phyloP scores from a whole-genome alignment of 1,284 basidiomycete species.

The Sphaerobolus stellatus region DNA sequence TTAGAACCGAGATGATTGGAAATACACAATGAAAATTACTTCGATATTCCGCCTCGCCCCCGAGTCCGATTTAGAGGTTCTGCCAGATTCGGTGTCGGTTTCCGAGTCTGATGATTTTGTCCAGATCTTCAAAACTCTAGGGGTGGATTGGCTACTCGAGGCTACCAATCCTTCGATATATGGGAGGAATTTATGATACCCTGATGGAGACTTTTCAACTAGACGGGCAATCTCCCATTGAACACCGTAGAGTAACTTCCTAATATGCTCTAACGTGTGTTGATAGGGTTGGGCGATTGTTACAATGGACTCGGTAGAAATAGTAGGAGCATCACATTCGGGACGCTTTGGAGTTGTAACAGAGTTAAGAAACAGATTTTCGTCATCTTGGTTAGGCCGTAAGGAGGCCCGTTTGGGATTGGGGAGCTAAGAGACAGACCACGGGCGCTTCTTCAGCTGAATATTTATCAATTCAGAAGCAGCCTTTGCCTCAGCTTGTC shows the following conservation, averaged over 20 bases:
- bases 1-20: not conserved
- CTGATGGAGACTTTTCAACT: slow-evolving; percentile 40
- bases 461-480: too few species aligned
- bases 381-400: not conserved
- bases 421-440: too few species aligned
- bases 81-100: not conserved
- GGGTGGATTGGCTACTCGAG: slow-evolving; percentile 40
- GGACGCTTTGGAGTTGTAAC: not conserved
- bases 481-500: too few species aligned
- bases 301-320: not conserved
- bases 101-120: not conserved
- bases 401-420: too few species aligned
- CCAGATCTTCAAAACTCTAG: slow-evolving; percentile 33
- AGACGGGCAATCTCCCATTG: slow-evolving; percentile 60
- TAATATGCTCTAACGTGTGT: slow-evolving; percentile 17
- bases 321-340: not conserved
- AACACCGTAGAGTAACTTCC: slow-evolving; percentile 51
- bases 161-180: slow-evolving; percentile 42
- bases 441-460: too few species aligned
- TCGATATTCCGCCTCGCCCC: too few species aligned
- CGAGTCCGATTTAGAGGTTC: slow-evolving; percentile 27
- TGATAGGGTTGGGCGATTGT: not conserved
- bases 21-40: slow-evolving; percentile 25
- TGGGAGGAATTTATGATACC: slow-evolving; percentile 40
- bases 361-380: not conserved